Evolutionary conservation across 768 basidiomycete species (phyloP).

Genomic region (Kwoniella heveanensis): DNA sequence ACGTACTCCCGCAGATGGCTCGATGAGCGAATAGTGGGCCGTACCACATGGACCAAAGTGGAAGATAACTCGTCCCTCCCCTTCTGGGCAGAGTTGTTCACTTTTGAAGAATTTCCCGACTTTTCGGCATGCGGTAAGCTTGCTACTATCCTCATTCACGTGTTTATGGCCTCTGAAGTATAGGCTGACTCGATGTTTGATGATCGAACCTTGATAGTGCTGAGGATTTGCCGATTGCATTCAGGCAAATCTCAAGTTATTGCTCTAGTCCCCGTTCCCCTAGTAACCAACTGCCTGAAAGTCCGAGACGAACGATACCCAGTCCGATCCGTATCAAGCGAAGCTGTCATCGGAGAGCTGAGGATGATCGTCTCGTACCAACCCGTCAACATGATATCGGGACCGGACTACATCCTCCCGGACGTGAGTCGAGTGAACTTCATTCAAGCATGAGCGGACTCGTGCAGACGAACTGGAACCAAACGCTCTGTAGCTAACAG

Average conservation of each 20-base stretch:
- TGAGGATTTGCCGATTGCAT: constrained; percentile 10
- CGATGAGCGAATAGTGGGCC: constrained; percentile 12
- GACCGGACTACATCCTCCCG: constrained; percentile 3
- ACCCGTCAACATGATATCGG: constrained; percentile 8
- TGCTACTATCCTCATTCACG: too few species aligned
- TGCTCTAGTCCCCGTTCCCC: constrained; percentile 17
- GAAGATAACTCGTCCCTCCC: constrained; percentile 8
- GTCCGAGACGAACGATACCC: constrained; percentile 28
- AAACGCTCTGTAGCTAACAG: too few species aligned
- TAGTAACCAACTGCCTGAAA: constrained; percentile 13
- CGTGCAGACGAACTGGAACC: too few species aligned
- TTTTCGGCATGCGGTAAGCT: constrained; percentile 25
- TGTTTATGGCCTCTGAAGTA: too few species aligned
- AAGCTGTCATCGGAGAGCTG: constrained; percentile 23
- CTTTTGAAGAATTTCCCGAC: constrained; percentile 23
- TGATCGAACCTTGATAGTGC: too few species aligned
- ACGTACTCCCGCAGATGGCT: too few species aligned
- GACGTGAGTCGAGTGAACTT: too few species aligned
- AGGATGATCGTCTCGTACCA: constrained; percentile 19
- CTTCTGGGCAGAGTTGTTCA: constrained; percentile 32
- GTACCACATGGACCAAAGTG: constrained; percentile 28
- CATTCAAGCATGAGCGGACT: too few species aligned
- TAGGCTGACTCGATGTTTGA: too few species aligned
- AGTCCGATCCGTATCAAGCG: constrained; percentile 10
- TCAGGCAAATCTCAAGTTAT: constrained; percentile 10